Base-by-base conservation (phyloP, 805 yeast genomes). In the Yamadazyma philogaea region DNA sequence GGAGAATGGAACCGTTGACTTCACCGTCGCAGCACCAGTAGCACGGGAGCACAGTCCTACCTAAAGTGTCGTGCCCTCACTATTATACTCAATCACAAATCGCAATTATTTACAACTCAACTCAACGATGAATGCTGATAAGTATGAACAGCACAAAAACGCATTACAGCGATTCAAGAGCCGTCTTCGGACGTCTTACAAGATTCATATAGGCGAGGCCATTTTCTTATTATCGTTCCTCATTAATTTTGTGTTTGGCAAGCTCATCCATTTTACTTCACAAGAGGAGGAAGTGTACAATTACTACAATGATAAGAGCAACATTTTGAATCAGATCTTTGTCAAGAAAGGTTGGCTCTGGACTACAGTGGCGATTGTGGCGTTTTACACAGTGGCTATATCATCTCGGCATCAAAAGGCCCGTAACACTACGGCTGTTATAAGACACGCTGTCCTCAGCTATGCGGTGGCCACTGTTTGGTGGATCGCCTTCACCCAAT, bases 341-440 rank as follows among this genome's bases (percentile, higher is more conserved):
- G 96, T 91, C 30, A 93, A 91, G 55, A 74, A 73, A 19, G 98
- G 97, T 2, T 93, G 98, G 98, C 72, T 79, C 12, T 93, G 97
- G 98, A 89, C 96, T 7, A 53, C 74, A 3, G 16, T 60, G 2
- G 58, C 47, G 12, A 45, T 66, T 11, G 47, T 50, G 1, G 37
- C 52, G 7, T 70, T 66, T 45, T 68, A 61, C 43, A 51, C 41
- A 1, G 28, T 55, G 7, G 39, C 56, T 30, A 15, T 34, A 30
- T 34, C 36, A 19, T 28, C 34, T 37, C 26, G 32, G 10, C 47
- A 52, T 45, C 46, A 42, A 19, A 40, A 39, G 27, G 30, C 37
- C 7, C 3, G 18, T 14, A 45, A 7, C 39, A 46, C 39, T 18
- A n/a, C 19, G 2, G 40, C 36, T 12, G 27, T 53, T 6, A 31